A percentile compares a stretch with the other conserved stretches of the same genome.
These are phyloP conservation scores for Fremontodendron californicum DNA, from an alignment of 345 rosid genomes.

Conservation along the genomic window DNA sequence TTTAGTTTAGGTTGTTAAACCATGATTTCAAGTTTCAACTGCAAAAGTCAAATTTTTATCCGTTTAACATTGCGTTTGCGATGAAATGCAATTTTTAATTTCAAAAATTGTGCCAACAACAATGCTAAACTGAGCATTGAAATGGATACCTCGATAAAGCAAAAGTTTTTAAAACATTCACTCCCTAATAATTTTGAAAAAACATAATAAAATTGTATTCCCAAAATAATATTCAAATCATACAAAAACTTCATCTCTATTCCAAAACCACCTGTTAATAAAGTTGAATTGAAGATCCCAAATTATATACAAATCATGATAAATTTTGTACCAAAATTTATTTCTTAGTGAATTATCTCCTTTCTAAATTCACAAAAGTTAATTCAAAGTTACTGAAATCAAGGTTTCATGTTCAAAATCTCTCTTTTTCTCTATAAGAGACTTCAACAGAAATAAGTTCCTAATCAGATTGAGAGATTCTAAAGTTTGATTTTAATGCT, in stretches of 20 bases:
- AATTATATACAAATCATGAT: neutral
- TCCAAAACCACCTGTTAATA: neutral
- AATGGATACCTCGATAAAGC: neutral
- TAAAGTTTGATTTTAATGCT: neutral
- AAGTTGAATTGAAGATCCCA: neutral
- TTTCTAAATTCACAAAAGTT: neutral
- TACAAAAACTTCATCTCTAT: neutral
- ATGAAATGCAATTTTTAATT: too few species aligned
- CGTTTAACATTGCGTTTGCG: too few species aligned
- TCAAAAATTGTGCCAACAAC: too few species aligned
- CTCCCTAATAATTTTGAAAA: neutral
- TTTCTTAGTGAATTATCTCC: neutral
- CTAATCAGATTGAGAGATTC: neutral
- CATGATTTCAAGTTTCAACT: too few species aligned
- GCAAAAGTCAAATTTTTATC: too few species aligned
- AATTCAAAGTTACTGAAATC: neutral
- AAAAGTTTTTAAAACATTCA: neutral
- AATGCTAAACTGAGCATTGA: neutral
- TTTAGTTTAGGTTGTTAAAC: too few species aligned
- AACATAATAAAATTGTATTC: neutral
- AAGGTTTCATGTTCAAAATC: neutral
- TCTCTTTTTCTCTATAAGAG: neutral
- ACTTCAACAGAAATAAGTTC: neutral
- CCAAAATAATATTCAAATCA: neutral
- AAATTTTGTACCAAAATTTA: neutral